phyloP scores from a whole-genome alignment of 2,329 filamentous ascomycete species.

The Leptographium lundbergii region DNA sequence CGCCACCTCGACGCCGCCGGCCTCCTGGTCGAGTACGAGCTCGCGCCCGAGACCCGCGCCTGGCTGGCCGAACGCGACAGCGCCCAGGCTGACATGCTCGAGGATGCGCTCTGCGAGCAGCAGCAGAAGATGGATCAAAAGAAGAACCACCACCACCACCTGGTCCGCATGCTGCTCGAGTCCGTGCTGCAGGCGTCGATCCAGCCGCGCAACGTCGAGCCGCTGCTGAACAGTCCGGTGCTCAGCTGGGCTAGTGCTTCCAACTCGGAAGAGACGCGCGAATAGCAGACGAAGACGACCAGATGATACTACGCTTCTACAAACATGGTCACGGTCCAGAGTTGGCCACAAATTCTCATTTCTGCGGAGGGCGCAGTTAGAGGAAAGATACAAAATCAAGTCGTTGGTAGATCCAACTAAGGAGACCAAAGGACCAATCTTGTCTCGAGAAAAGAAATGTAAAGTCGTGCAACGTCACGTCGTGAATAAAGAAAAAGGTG shows the following conservation, averaged over 20 bases:
- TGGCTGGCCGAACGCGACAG: background rate
- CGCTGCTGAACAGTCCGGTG: background rate
- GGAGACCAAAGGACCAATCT: background rate
- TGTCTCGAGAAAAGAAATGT: background rate
- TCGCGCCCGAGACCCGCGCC: background rate
- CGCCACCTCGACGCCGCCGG: background rate
- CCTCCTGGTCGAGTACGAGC: background rate
- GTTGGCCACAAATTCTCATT: background rate
- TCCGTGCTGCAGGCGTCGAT: constrained; percentile 2
- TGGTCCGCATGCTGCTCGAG: background rate
- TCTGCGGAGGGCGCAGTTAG: background rate
- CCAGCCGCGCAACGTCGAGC: constrained; percentile 2
- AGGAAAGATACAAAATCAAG: background rate
- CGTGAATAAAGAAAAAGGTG: background rate
- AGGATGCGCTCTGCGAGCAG: background rate
- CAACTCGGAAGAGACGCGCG: no score
- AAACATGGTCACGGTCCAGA: background rate
- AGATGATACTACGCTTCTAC: no score
- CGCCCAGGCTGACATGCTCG: background rate
- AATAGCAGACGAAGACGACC: no score
- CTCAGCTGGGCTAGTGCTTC: background rate
- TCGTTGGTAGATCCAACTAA: background rate
- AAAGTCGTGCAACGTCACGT: background rate
- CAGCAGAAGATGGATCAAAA: background rate
- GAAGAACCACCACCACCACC: background rate